These are phyloP conservation scores for Macrocybe gigantea DNA, from an alignment of 768 basidiomycete species.

Conservation along the genomic window DNA sequence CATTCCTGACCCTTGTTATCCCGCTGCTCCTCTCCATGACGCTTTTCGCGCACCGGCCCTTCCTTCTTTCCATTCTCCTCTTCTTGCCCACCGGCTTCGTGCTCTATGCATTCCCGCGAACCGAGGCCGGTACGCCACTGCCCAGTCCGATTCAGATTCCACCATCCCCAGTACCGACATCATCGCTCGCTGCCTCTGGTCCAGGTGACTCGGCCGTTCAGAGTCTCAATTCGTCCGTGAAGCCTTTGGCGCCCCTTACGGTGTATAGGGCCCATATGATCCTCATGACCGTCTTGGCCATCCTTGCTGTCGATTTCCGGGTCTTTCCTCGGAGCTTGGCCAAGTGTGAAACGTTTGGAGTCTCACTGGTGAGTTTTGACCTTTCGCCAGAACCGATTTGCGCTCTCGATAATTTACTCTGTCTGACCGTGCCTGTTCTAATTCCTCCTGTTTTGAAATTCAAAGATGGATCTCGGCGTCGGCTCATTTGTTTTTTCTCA, in stretches of 20 bases:
- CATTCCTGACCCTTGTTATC: slow-evolving; percentile 62
- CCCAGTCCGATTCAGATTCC: slow-evolving; percentile 11
- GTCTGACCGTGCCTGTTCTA: background rate
- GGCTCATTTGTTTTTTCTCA: slow-evolving; percentile 98
- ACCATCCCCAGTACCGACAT: background rate
- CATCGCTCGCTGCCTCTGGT: slow-evolving; percentile 1
- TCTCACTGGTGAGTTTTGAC: slow-evolving; percentile 67
- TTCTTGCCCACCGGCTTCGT: slow-evolving; percentile 34
- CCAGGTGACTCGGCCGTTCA: slow-evolving; percentile 6
- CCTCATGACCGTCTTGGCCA: slow-evolving; percentile 83
- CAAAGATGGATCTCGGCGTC: slow-evolving; percentile 95
- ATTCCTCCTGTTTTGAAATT: slow-evolving; percentile 5
- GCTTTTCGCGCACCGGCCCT: slow-evolving; percentile 55
- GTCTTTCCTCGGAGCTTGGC: slow-evolving; percentile 85
- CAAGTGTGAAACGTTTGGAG: slow-evolving; percentile 93
- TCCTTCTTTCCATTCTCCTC: slow-evolving; percentile 43
- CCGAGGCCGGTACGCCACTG: slow-evolving; percentile 41
- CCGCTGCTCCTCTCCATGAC: slow-evolving; percentile 86
- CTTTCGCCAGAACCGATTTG: background rate
- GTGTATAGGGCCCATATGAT: slow-evolving; percentile 94
- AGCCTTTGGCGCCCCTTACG: slow-evolving; percentile 71
- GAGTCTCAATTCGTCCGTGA: slow-evolving; percentile 14
- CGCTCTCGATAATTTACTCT: background rate
- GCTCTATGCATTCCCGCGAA: slow-evolving; percentile 36
- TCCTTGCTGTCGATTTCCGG: slow-evolving; percentile 93